Evolutionary conservation across 73 alveolate species (phyloP).

Genomic region (Paramecium tetraurelia): DNA sequence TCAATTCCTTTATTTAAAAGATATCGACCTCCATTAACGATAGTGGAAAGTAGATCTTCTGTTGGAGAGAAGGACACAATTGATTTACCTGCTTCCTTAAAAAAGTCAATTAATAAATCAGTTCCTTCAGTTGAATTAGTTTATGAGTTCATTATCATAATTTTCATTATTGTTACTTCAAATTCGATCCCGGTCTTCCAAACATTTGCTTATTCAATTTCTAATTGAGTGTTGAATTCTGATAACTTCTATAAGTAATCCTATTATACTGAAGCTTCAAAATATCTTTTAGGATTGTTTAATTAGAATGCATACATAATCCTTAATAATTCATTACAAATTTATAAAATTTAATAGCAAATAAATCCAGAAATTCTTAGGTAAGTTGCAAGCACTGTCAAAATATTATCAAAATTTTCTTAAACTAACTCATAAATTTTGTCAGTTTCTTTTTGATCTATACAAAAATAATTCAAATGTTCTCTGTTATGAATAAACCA

Average conservation of each 20-base stretch:
- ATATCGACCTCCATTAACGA: not conserved
- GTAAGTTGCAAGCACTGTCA: not conserved
- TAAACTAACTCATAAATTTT: not conserved
- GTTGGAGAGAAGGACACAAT: not conserved
- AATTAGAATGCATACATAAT: not conserved
- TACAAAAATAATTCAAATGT: not conserved
- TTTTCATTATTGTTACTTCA: not conserved
- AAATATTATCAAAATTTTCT: not conserved
- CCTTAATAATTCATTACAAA: not conserved
- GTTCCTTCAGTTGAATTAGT: not conserved
- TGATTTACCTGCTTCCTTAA: not conserved
- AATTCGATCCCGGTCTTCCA: not conserved
- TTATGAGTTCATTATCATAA: not conserved
- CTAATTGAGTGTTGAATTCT: not conserved
- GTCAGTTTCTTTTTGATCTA: too few species aligned
- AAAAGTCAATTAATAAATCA: not conserved
- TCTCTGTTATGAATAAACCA: not conserved
- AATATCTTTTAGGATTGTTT: not conserved
- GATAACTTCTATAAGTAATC: not conserved
- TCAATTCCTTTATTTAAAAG: not conserved
- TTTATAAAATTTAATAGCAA: not conserved
- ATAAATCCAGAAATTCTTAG: not conserved
- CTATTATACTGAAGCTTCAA: not conserved
- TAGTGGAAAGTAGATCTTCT: not conserved
- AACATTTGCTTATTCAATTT: not conserved